Conservation (phyloP, 345 rosid genomes). For the Hypericum androsaemum region DNA sequence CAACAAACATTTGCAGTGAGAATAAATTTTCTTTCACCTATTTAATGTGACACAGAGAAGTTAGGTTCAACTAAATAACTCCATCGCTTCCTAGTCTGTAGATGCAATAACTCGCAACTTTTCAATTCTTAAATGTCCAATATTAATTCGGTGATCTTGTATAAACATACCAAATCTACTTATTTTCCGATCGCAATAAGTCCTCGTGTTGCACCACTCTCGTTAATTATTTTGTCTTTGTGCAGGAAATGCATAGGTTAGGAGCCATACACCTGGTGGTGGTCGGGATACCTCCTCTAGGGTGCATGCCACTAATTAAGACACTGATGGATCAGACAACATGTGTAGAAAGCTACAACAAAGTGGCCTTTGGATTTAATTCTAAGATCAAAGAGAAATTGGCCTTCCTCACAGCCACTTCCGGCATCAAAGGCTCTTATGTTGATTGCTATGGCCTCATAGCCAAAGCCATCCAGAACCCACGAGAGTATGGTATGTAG, state of each 20-base stretch:
- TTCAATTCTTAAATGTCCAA: too few species aligned
- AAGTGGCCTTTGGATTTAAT: slow-evolving; percentile 40
- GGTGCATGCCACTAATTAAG: slow-evolving; percentile 76
- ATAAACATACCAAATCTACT: too few species aligned
- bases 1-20: too few species aligned
- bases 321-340: slow-evolving; percentile 33
- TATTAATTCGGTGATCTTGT: too few species aligned
- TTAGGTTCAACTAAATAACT: too few species aligned
- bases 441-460: slow-evolving; percentile 43
- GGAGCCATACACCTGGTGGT: slow-evolving; percentile 55
- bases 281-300: slow-evolving; percentile 83
- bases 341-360: slow-evolving; percentile 47
- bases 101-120: too few species aligned
- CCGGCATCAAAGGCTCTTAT: slow-evolving; percentile 42
- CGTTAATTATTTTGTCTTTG: neutral
- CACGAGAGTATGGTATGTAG: slow-evolving; percentile 42
- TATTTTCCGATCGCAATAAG: too few species aligned
- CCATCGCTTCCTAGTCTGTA: too few species aligned
- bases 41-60: too few species aligned
- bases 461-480: slow-evolving; percentile 37
- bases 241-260: slow-evolving; percentile 47
- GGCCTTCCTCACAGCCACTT: slow-evolving; percentile 14
- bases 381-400: slow-evolving; percentile 37
- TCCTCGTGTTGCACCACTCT: neutral
- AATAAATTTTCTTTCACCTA: too few species aligned